A percentile compares a stretch with the other conserved stretches of the same genome.
phyloP scores from a whole-genome alignment of 139 green algal genomes.

The Diplosphaera chodatii region DNA sequence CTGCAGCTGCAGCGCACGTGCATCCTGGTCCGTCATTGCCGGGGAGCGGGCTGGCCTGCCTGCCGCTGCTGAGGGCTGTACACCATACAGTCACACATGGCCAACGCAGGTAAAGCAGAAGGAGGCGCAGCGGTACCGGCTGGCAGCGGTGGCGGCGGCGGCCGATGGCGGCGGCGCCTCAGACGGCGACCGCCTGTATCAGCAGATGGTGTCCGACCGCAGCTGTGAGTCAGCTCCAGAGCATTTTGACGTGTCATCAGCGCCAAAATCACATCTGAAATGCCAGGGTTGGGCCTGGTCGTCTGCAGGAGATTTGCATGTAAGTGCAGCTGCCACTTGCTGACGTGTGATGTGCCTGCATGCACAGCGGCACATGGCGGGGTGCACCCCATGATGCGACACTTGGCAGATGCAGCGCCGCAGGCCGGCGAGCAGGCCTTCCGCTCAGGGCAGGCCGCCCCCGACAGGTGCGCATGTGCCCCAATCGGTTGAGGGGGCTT shows the following conservation, averaged over 20 bases:
- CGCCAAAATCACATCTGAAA: no score
- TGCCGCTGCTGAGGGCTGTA: not conserved
- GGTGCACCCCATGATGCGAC: conserved; percentile 58
- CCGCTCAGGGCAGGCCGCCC: conserved; percentile 8
- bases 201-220: conserved; percentile 27
- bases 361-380: not conserved
- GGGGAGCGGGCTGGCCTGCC: no score
- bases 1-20: no score
- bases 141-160: conserved; percentile 24
- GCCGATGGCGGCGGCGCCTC: conserved; percentile 6
- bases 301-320: no score
- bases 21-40: no score
- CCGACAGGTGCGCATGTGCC: not conserved
- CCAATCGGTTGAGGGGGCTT: no score
- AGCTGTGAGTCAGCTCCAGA: conserved; percentile 5
- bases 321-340: not conserved
- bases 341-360: not conserved
- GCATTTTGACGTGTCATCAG: not conserved
- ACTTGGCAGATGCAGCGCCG: conserved; percentile 30
- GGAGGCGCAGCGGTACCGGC: conserved; percentile 17
- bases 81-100: no score
- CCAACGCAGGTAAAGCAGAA: conserved; percentile 15
- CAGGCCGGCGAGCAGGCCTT: conserved; percentile 26
- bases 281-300: no score
- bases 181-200: conserved; percentile 32